Percentiles rank a stretch among this genome's conserved stretches.
Evolutionary conservation across 2,329 filamentous ascomycete species (phyloP).

Genomic region (Fusarium sp.): DNA sequence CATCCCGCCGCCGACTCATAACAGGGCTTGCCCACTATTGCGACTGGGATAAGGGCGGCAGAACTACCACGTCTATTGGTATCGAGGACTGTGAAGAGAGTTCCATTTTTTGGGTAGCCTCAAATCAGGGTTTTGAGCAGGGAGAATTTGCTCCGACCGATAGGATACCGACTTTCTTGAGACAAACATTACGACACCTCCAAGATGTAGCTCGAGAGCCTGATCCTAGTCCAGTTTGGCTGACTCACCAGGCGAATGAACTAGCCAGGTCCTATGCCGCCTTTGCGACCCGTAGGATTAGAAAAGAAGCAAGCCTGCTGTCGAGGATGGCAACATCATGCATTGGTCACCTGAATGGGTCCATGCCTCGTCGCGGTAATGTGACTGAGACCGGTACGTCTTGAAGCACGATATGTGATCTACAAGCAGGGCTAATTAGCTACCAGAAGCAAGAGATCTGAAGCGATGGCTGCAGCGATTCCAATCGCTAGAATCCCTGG

Average conservation of each 20-base stretch:
- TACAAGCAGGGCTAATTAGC: not conserved
- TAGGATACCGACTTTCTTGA: not conserved
- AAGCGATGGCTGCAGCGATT: not conserved
- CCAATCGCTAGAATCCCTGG: not conserved
- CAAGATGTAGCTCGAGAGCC: not conserved
- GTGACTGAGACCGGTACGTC: not conserved
- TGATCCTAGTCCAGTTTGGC: not conserved
- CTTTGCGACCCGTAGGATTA: not conserved
- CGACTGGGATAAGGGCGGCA: not conserved
- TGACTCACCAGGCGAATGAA: not conserved
- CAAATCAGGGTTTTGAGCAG: not conserved
- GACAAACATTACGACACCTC: not conserved
- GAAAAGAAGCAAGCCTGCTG: not conserved
- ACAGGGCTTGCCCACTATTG: not conserved
- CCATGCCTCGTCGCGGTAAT: not conserved
- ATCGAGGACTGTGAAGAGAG: not conserved
- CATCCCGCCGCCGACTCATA: not conserved
- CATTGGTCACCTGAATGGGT: not conserved
- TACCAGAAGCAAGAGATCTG: not conserved
- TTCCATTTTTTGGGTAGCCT: not conserved
- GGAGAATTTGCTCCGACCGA: not conserved
- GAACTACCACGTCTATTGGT: not conserved
- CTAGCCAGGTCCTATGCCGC: not conserved
- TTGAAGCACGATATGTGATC: not conserved
- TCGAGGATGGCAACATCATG: not conserved